These are phyloP conservation scores for Penicillium parvum DNA, from an alignment of 495 filamentous ascomycete species.

Conservation along the genomic window DNA sequence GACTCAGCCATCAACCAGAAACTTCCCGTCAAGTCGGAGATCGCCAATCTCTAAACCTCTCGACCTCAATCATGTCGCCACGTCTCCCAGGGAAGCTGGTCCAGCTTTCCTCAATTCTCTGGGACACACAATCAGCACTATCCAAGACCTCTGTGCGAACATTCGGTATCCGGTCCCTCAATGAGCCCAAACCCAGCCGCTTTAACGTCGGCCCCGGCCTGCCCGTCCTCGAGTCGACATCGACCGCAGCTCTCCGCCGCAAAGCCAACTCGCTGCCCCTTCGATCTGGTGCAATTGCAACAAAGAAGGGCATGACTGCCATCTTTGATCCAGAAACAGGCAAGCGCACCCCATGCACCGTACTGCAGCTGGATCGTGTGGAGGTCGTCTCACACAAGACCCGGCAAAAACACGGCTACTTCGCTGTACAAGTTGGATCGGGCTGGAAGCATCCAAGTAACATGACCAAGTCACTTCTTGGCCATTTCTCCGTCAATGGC, in stretches of 20 bases:
- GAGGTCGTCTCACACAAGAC: slow-evolving; percentile 87
- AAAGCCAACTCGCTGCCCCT: slow-evolving; percentile 71
- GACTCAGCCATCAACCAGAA: slow-evolving; percentile 21
- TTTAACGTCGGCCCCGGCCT: slow-evolving; percentile 45
- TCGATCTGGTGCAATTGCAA: slow-evolving; percentile 74
- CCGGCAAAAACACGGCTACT: slow-evolving; percentile 76
- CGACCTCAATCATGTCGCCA: slow-evolving; percentile 29
- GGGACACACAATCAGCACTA: slow-evolving; percentile 18
- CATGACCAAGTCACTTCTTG: slow-evolving; percentile 71
- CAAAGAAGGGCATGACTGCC: slow-evolving; percentile 94
- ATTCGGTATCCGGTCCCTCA: slow-evolving; percentile 50
- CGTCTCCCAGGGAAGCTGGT: slow-evolving; percentile 34
- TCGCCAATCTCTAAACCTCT: slow-evolving; percentile 2
- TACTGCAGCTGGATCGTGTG: slow-evolving; percentile 89
- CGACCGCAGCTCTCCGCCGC: slow-evolving; percentile 74
- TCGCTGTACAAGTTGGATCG: slow-evolving; percentile 80
- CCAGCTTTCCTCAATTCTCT: slow-evolving; percentile 24
- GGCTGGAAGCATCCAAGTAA: slow-evolving; percentile 74
- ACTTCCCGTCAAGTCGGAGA: slow-evolving; percentile 11
- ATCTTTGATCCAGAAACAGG: slow-evolving; percentile 74
- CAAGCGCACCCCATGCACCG: slow-evolving; percentile 76
- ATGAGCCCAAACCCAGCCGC: slow-evolving; percentile 41
- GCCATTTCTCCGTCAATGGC: slow-evolving; percentile 74
- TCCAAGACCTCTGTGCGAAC: slow-evolving; percentile 23
- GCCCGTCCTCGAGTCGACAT: slow-evolving; percentile 61